These are phyloP conservation scores for Chrysosporium keratinophilum DNA, from an alignment of 2,329 filamentous ascomycete species.

Conservation along the genomic window DNA sequence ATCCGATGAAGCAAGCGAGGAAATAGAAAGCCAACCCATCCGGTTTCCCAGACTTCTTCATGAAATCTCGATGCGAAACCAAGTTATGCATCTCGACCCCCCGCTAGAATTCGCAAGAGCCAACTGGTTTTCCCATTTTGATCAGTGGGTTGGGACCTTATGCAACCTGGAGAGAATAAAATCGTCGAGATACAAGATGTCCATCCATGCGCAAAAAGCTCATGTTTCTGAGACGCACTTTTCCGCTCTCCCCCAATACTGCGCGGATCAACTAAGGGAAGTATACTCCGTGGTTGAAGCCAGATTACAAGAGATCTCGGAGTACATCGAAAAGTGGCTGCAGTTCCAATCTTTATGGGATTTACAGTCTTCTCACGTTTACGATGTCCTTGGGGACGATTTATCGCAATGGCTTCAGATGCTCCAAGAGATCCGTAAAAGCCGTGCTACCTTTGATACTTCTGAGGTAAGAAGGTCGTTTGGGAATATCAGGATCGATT, in stretches of 20 bases:
- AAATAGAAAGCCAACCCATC: constrained; percentile 23
- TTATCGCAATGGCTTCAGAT: constrained; percentile 87
- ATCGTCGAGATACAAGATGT: constrained; percentile 87
- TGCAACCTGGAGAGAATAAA: constrained; percentile 92
- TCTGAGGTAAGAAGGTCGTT: constrained; percentile 88
- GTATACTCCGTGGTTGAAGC: constrained; percentile 77
- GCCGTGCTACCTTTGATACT: constrained; percentile 90
- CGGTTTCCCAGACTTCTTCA: constrained; percentile 54
- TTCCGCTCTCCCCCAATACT: constrained; percentile 71
- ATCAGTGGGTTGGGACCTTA: constrained; percentile 84
- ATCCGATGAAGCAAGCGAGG: constrained; percentile 23
- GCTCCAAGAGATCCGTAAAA: constrained; percentile 93
- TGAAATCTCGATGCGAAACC: constrained; percentile 95
- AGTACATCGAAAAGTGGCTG: constrained; percentile 94
- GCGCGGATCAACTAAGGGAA: constrained; percentile 64
- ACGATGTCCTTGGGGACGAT: constrained; percentile 82
- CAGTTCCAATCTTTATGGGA: constrained; percentile 99
- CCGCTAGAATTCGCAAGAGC: constrained; percentile 84
- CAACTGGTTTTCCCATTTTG: constrained; percentile 85
- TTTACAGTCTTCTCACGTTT: constrained; percentile 88
- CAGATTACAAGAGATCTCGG: constrained; percentile 66
- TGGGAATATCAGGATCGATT: constrained; percentile 89
- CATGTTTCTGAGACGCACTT: constrained; percentile 50
- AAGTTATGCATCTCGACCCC: constrained; percentile 92
- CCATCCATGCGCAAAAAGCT: constrained; percentile 45